Evolutionary conservation across 352 stramenopile genomes (phyloP).

Genomic region (Phytophthora parvispora): DNA sequence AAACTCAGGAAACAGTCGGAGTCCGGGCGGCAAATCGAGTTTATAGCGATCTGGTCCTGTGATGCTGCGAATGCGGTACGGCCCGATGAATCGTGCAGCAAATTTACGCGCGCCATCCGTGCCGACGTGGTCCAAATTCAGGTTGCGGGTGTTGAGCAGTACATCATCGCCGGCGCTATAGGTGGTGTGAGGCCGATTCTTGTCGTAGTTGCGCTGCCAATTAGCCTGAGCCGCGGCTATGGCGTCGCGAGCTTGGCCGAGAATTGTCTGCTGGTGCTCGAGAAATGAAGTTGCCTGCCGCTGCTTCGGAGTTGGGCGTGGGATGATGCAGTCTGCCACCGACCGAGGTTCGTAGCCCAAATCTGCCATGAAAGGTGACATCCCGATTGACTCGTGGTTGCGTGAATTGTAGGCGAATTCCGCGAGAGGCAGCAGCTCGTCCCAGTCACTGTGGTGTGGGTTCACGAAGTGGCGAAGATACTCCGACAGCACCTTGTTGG

Average conservation of each 20-base stretch:
- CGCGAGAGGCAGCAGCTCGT: neutral
- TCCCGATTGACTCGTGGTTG: neutral
- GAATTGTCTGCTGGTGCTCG: neutral
- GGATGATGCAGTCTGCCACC: constrained; percentile 1
- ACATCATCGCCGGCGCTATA: neutral
- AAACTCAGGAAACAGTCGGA: neutral
- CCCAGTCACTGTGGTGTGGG: neutral
- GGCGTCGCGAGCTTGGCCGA: neutral
- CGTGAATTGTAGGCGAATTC: constrained; percentile 11
- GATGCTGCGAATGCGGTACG: neutral
- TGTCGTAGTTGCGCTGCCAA: neutral
- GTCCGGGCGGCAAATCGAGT: neutral
- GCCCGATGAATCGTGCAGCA: neutral
- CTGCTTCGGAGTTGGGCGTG: neutral
- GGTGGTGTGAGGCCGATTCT: neutral
- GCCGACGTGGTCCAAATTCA: neutral
- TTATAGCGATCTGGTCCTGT: neutral
- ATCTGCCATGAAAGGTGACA: constrained; percentile 8
- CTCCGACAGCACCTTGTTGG: constrained; percentile 5
- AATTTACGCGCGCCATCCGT: neutral
- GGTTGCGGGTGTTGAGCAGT: neutral
- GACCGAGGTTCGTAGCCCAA: constrained; percentile 3
- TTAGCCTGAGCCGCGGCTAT: neutral
- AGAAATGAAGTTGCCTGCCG: neutral
- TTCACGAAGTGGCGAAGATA: constrained; percentile 6